These are phyloP conservation scores for Strobilomyces dryophilus DNA, from an alignment of 768 basidiomycete genomes.

Conservation along the genomic window DNA sequence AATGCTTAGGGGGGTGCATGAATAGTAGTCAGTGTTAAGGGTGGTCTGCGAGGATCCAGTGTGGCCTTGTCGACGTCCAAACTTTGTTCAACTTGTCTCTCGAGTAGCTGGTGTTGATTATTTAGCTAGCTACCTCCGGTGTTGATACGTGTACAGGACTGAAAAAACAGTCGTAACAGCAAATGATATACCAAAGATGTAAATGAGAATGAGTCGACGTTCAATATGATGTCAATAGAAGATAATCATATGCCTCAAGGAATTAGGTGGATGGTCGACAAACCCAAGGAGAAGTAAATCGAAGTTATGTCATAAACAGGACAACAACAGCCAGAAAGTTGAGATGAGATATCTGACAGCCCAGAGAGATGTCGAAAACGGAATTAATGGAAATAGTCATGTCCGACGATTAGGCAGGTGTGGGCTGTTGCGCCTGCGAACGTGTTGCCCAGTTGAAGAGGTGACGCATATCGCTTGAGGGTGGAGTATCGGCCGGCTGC, in stretches of 20 bases:
- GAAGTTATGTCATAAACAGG: conserved; percentile 28
- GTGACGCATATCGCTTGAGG: conserved; percentile 66
- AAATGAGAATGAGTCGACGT: conserved; percentile 15
- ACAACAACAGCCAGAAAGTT: conserved; percentile 16
- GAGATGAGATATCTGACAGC: conserved; percentile 17
- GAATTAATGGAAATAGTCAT: conserved; percentile 14
- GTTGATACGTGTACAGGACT: conserved; percentile 25
- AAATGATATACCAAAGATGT: conserved; percentile 27
- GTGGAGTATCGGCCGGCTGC: conserved; percentile 68
- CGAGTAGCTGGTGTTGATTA: conserved; percentile 1
- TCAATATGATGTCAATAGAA: conserved; percentile 22
- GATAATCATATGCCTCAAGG: conserved; percentile 15
- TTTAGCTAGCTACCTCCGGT: conserved; percentile 22
- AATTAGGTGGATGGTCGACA: conserved; percentile 27
- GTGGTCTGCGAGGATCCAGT: no score
- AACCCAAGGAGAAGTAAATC: conserved; percentile 19
- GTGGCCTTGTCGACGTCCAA: neutral
- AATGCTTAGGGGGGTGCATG: no score
- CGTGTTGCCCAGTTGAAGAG: conserved; percentile 77
- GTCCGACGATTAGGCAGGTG: conserved; percentile 30
- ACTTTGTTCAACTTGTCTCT: neutral
- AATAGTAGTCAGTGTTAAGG: no score
- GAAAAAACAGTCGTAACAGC: conserved; percentile 25
- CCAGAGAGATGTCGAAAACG: neutral
- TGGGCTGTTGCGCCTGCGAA: conserved; percentile 40